Conservation (phyloP, 2,329 filamentous ascomycete genomes). For the Calonectria crousiana region DNA sequence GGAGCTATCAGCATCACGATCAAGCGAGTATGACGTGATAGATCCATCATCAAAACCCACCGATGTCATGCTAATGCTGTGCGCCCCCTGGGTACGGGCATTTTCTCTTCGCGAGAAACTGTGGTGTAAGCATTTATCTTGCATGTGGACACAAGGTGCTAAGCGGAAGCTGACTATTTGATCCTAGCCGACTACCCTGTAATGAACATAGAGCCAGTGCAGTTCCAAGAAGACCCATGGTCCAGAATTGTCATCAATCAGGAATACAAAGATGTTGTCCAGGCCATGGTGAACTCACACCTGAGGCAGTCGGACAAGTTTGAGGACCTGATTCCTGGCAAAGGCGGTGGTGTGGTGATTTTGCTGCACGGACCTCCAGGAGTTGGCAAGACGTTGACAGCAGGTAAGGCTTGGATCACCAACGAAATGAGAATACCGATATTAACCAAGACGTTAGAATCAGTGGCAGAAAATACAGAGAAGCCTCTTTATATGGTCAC, state of each 20-base stretch:
- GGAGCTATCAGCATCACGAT: neutral
- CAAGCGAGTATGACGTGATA: neutral
- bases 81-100: neutral
- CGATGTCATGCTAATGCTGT: neutral
- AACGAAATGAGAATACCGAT: rapidly evolving
- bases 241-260: neutral
- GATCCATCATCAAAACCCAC: neutral
- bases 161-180: neutral
- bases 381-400: neutral
- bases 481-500: neutral
- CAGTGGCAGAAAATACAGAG: neutral
- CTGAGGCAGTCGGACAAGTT: neutral
- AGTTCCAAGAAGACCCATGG: neutral
- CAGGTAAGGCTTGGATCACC: neutral
- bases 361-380: neutral
- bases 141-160: neutral
- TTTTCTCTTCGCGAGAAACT: neutral
- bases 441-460: neutral
- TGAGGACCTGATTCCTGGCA: neutral
- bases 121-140: neutral
- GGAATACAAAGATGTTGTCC: neutral
- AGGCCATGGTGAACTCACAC: neutral
- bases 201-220: neutral
- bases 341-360: neutral
- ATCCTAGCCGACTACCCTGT: neutral